Evolutionary conservation across 768 basidiomycete species (phyloP).

Genomic region (Termitomyces sp.): DNA sequence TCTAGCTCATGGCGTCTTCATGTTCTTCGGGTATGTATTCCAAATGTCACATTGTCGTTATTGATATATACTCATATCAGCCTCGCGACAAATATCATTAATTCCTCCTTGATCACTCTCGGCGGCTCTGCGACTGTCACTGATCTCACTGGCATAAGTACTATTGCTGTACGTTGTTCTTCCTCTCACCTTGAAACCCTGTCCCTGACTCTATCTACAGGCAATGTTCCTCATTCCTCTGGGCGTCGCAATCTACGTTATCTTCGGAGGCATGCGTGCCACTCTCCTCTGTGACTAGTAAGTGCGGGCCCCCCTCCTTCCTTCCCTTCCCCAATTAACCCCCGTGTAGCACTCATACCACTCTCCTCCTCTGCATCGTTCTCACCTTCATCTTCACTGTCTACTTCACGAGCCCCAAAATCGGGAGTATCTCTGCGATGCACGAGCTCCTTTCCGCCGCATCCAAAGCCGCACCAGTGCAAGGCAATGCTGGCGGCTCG

Average conservation of each 20-base stretch:
- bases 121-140: conserved; percentile 88
- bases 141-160: conserved; percentile 85
- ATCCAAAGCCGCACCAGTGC: conserved; percentile 52
- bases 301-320: conserved; percentile 28
- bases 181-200: not conserved
- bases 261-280: conserved; percentile 84
- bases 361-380: conserved; percentile 84
- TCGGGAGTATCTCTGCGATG: conserved; percentile 78
- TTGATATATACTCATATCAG: conserved; percentile 22
- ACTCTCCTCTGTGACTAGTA: conserved; percentile 86
- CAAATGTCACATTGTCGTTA: not conserved
- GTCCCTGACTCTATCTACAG: conserved; percentile 21
- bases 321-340: not conserved
- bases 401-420: conserved; percentile 74
- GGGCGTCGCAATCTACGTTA: conserved; percentile 85
- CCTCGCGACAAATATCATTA: conserved; percentile 88
- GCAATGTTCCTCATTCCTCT: conserved; percentile 90
- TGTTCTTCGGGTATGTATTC: conserved; percentile 71
- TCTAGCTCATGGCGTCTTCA: conserved; percentile 76
- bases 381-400: conserved; percentile 72
- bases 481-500: conserved; percentile 81
- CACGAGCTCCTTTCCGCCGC: conserved; percentile 70
- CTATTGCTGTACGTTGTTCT: conserved; percentile 52
- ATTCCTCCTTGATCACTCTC: conserved; percentile 80
- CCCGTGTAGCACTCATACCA: conserved; percentile 70